These are phyloP conservation scores for Paralagenidium karlingii DNA, from an alignment of 352 stramenopile genomes.

Conservation along the genomic window DNA sequence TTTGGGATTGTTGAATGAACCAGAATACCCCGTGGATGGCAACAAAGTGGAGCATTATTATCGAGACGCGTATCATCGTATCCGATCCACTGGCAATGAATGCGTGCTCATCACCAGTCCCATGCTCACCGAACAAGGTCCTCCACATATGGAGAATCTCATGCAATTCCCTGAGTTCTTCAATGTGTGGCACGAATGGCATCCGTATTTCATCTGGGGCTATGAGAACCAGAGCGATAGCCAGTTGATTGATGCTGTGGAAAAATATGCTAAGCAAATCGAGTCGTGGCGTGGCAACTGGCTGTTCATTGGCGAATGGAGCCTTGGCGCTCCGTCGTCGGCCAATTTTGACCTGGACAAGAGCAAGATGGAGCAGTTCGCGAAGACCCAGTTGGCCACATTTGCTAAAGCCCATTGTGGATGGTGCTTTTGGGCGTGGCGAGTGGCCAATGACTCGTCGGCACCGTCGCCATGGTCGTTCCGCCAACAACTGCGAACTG, in stretches of 20 bases:
- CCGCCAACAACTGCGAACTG: too few species aligned
- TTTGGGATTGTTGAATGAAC: slow-evolving; percentile 18
- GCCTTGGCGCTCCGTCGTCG: slow-evolving; percentile 5
- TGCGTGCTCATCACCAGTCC: slow-evolving; percentile 9
- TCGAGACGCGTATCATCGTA: slow-evolving; percentile 4
- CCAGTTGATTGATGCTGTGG: slow-evolving; percentile 8
- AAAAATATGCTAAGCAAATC: slow-evolving; percentile 4
- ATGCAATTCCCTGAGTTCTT: slow-evolving; percentile 2
- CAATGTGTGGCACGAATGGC: slow-evolving; percentile 25
- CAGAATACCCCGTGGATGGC: slow-evolving; percentile 7
- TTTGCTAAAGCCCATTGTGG: slow-evolving; percentile 7
- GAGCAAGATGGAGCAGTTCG: slow-evolving; percentile 2
- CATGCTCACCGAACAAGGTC: slow-evolving; percentile 4
- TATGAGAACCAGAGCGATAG: slow-evolving; percentile 10
- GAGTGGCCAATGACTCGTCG: too few species aligned
- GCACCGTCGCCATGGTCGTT: too few species aligned
- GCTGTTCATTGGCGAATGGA: slow-evolving; percentile 20
- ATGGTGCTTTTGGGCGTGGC: slow-evolving; percentile 16
- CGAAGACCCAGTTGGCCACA: slow-evolving; percentile 6
- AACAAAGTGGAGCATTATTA: slow-evolving; percentile 10
- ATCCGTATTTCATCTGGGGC: slow-evolving; percentile 27
- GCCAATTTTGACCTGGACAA: slow-evolving; percentile 5
- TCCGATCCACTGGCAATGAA: slow-evolving; percentile 5
- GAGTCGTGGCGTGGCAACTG: slow-evolving; percentile 12
- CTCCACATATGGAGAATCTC: slow-evolving; percentile 7